Base-by-base conservation (phyloP, 345 rosid species). In the Triadica sebifera region DNA sequence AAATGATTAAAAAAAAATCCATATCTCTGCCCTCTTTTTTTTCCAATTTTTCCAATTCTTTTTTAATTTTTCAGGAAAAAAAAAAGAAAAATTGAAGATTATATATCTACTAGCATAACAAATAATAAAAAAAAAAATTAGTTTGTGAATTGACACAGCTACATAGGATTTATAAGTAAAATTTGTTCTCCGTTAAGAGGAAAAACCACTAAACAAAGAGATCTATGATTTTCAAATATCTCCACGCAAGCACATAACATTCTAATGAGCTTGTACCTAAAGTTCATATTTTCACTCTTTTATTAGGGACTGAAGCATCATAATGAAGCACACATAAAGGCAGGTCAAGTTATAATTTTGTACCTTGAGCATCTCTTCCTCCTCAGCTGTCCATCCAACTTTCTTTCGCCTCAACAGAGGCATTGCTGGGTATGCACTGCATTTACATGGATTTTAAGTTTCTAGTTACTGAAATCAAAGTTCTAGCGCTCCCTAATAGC, bases 291-390 rank as follows among this genome's bases (percentile, higher is more conserved):
- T 25, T 17, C 19, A 6, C 38, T 47, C 20, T 51, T 68, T 17
- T 19, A 68, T 47, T 11, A 29, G 20, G 11, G 12, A 43, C 66
- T 16, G 46, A 47, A 64, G 60, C 43, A 16, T 25, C 29, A 69
- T 4, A 34, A 37, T 52, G 19, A 2, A 29, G 34, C 34, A 29
- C 34, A 29, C 34, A 29, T 29, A 51, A 50, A 8, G 25, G 47
- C 29, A 52, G 8, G 60, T 52, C 29, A 55, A 51, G 25, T 69
- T 17, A 69, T 9, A 67, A 68, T 16, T 50, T 4, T 72, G 61
- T 79, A 87, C 90, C 87, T 74, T 81, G 9, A 82, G 85, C 43
- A 70, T 75, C 71, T 82, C 78, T 76, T 84, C 89, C 72, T 85
- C 87, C 53, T 75, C 46, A 25, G 72, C 68, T 38, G 82, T 85